Base-by-base conservation (phyloP, 768 basidiomycete species). In the Calocera viscosa region DNA sequence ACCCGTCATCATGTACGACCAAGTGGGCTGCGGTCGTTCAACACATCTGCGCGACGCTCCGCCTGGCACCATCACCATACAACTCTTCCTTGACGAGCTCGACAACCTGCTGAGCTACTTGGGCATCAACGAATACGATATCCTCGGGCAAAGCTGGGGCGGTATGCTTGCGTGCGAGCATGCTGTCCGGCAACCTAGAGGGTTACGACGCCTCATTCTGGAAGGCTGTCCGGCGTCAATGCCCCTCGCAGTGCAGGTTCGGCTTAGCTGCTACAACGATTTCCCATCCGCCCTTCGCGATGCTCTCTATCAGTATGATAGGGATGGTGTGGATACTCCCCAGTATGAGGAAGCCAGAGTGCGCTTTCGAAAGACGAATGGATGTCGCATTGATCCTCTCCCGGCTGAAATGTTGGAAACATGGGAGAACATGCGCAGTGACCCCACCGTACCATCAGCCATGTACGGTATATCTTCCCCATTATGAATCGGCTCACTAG, bases 71-170 rank as follows among this genome's bases (percentile, higher is more conserved):
- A 47, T 47, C 24, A 79, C 78, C 7, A 69, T 79, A 22, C 77
- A 81, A 10, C 78, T 86, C 2, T 85, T 83, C 75, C 72, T 82
- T 65, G 80, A 80, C 49, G 82, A 86, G 74, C 80, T 86, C 35
- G 22, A 68, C 26, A 84, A 82, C 64, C 69, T 86, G 10, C 65
- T 85, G 26, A 60, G 70, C 2, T 69, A 80, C 26, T 74, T 86
- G 22, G 76, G 74, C 0, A 78, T 84, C 68, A 47, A 72, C 28
- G 72, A 75, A 32, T 85, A 80, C 70, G 77, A 80, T 39, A 67
- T 80, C 1, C 72, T 77, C 49, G 85, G 81, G 3, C 77, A 81
- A 73, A 73, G 80, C 70, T 71, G 77, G 75, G 69, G 81, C 77
- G 72, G 74, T 64, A 74, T 85, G 84, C 75, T 85, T 8, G 82